Evolutionary conservation across 2,329 filamentous ascomycete genomes (phyloP), one percentile per base, ranked within the genome.

Genomic region (Fusarium papillatum): DNA sequence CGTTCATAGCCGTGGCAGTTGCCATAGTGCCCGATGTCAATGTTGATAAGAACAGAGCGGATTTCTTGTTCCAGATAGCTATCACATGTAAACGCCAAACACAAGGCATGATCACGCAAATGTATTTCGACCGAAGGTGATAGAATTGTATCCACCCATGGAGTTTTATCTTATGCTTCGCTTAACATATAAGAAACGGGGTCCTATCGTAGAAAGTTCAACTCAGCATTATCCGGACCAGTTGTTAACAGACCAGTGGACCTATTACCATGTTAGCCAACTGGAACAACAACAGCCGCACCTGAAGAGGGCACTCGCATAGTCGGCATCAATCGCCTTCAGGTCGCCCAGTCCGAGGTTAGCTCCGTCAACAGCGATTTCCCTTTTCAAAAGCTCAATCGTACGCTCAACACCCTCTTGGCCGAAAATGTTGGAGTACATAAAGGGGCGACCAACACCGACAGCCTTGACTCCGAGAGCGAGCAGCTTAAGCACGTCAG

Each of bases 371-470:
- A 83, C 80, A 55, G 81, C 78, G 64, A 90, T 79, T 81, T 89
- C 88, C 63, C 83, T 82, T 82, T 87, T 87, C 73, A 90, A 78
- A 11, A 90, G 83, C 19, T 76, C 19, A 53, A 84, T 79, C 7
- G 79, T 84, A 77, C 83, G 84, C 75, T 83, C 78, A 2, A 89
- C 86, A 34, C 88, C 88, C 16, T 84, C 83, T 22, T 61, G 53
- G 24, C 69, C 69, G 60, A 68, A 71, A 7, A 71, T 36, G 14
- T 71, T 71, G 31, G 86, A 81, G 76, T 84, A 89, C 87, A 89
- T 88, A 65, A 87, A 85, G 5, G 86, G 84, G 1, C 88, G 79
- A 14, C 87, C 88, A 5, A 90, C 68, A n/a, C 88, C 82, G 17
- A 85, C 83, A 5, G 83, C 84, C 70, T 81, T 82, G 39, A 84